phyloP scores from a whole-genome alignment of 169 alveolate species.

The Babesia bigemina region DNA sequence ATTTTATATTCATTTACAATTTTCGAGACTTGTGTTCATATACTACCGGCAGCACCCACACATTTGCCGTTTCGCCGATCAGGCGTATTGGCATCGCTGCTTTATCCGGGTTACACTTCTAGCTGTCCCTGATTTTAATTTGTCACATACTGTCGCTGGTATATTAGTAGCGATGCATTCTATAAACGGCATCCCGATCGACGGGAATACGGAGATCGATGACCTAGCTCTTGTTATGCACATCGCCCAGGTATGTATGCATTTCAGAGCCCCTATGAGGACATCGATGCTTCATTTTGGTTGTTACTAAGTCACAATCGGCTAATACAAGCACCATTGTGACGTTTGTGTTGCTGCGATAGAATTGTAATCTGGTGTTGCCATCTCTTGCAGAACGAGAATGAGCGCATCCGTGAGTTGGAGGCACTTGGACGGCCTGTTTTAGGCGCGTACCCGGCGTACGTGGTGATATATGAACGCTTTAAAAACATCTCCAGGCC shows the following conservation, averaged over 20 bases:
- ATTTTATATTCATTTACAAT: background rate
- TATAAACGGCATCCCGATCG: slow-evolving; percentile 49
- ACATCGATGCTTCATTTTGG: background rate
- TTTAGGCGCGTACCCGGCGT: background rate
- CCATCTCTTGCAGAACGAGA: slow-evolving; percentile 4
- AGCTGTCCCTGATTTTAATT: background rate
- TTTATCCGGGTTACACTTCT: background rate
- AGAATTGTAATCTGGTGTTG: background rate
- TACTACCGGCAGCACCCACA: too few relatives aligned
- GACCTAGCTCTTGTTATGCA: slow-evolving; percentile 67
- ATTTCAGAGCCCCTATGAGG: too few relatives aligned
- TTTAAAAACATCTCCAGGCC: background rate
- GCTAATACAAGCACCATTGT: background rate
- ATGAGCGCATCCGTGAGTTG: slow-evolving; percentile 12
- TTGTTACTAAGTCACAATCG: background rate
- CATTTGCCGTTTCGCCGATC: background rate
- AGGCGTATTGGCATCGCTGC: background rate
- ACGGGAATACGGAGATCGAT: slow-evolving; percentile 66
- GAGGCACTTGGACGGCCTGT: slow-evolving; percentile 3
- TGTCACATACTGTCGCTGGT: slow-evolving; percentile 3
- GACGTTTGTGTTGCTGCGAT: background rate
- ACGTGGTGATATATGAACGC: background rate
- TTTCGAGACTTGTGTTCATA: too few relatives aligned
- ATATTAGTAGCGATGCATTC: slow-evolving; percentile 7
- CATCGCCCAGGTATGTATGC: slow-evolving; percentile 58